phyloP scores from a whole-genome alignment of 2,329 filamentous ascomycete species.

The Pseudogymnoascus sp. region DNA sequence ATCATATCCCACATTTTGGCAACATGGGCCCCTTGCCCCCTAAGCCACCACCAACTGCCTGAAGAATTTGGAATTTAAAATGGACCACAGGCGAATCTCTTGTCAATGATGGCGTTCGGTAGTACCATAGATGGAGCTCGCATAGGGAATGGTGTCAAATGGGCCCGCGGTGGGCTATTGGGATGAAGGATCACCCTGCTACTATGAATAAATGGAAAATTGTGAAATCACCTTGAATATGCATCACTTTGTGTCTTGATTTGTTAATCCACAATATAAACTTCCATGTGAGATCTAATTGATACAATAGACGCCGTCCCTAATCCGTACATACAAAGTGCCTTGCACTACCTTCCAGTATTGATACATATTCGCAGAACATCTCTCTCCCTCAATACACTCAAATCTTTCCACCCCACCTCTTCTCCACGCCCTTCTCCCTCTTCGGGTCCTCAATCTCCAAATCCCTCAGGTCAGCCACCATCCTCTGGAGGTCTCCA shows the following conservation, averaged over 20 bases:
- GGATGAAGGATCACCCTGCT: conserved; percentile 3
- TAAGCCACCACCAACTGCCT: conserved; percentile 41
- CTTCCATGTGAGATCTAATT: background rate
- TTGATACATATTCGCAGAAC: conserved; percentile 3
- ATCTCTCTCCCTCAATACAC: background rate
- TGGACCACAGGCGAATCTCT: conserved; percentile 1
- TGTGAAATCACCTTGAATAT: background rate
- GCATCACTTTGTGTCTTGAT: background rate
- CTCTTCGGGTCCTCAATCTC: conserved; percentile 27
- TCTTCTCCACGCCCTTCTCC: conserved; percentile 26
- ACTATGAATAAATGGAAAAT: conserved; percentile 6
- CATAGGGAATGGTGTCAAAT: conserved; percentile 8
- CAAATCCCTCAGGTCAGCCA: conserved; percentile 35
- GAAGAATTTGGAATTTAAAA: conserved; percentile 12
- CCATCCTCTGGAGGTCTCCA: conserved; percentile 58
- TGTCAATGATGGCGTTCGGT: conserved; percentile 8
- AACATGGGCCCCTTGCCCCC: conserved; percentile 45
- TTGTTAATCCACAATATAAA: background rate
- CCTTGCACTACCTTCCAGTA: background rate
- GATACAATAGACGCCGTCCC: conserved; percentile 3
- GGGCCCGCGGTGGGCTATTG: background rate
- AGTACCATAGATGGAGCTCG: conserved; percentile 8
- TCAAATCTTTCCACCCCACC: conserved; percentile 23
- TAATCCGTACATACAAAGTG: conserved; percentile 3
- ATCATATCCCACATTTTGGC: conserved; percentile 47